Evolutionary conservation across 2,329 filamentous ascomycete species (phyloP).

Genomic region (Pleoardoris graminearum): DNA sequence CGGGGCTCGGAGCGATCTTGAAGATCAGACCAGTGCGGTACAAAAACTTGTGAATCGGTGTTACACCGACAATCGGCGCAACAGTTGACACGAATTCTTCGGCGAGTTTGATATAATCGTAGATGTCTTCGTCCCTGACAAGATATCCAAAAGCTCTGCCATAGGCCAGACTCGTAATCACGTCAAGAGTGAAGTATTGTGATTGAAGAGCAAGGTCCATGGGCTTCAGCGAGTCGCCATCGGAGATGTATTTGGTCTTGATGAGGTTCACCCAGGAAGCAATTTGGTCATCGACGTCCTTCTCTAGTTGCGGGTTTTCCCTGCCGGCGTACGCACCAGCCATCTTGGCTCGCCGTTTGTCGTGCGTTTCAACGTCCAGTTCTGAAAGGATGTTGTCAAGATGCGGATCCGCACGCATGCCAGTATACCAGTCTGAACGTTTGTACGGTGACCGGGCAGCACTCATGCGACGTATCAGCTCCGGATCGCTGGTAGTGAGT

Average conservation of each 20-base stretch:
- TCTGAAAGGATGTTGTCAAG: constrained; percentile 55
- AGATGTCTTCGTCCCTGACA: constrained; percentile 7
- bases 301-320: constrained; percentile 56
- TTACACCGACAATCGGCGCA: neutral
- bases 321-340: constrained; percentile 57
- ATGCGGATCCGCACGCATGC: constrained; percentile 54
- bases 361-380: constrained; percentile 50
- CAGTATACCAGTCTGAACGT: constrained; percentile 35
- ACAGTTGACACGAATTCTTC: constrained; percentile 2
- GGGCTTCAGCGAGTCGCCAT: constrained; percentile 32
- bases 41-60: constrained; percentile 5
- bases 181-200: constrained; percentile 49
- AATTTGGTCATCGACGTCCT: constrained; percentile 52
- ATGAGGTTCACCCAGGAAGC: constrained; percentile 52
- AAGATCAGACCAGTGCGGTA: constrained; percentile 6
- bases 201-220: constrained; percentile 52
- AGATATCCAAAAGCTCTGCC: constrained; percentile 16
- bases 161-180: constrained; percentile 14
- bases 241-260: constrained; percentile 48
- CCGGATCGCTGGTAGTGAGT: constrained; percentile 51
- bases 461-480: constrained; percentile 50
- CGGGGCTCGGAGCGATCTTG: constrained; percentile 3
- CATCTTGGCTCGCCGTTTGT: constrained; percentile 47
- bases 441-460: constrained; percentile 44
- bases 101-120: constrained; percentile 4